Base-by-base conservation (phyloP, 257 asterid species). In the Anisodus acutangulus region DNA sequence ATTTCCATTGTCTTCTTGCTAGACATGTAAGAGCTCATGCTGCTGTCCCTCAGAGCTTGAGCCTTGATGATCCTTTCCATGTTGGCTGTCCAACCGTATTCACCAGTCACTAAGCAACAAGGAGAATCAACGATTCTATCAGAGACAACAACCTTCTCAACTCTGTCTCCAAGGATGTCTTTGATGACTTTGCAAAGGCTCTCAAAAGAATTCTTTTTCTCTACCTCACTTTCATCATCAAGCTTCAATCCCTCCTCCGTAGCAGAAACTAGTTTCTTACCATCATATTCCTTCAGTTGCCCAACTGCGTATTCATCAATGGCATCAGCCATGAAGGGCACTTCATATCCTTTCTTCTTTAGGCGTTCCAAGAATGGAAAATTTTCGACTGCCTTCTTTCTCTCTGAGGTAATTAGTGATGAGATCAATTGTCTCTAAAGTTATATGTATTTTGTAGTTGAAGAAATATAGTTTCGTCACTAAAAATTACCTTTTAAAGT, bases 61-160 rank as follows among this genome's bases (percentile, higher is more conserved):
- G 80, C 80, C 13, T 74, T 74, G 60, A 74, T 74, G 60, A 74
- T 74, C 2, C 80, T 47, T 1, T 74, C 67, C 84, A 54, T 81
- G 84, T 81, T 81, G 0, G 84, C 74, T 3, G 84, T 81, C 84
- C 84, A 81, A 81, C 84, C 84, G 16, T 81, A 62, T 37, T 81
- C 84, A 2, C 84, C 74, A 12, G 84, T 81, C 22, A 81, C 84
- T 67, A 81, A 81, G 60, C 84, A 81, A 41, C 84, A 81, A 17
- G 84, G 84, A 13, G 84, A 81, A 47, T 81, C 84, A 49, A 74
- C 80, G 3, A 74, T 74, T 19, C 80, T 74, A 49, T 74, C 80
- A 74, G 80, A 74, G 11, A 74, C 80, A 10, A 74, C 80, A n/a
- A 74, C 80, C 80, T 49, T 74, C 80, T 74, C 80, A 19, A 49